Conservation (phyloP, 2,329 filamentous ascomycete species). For the Alternaria consortialis region DNA sequence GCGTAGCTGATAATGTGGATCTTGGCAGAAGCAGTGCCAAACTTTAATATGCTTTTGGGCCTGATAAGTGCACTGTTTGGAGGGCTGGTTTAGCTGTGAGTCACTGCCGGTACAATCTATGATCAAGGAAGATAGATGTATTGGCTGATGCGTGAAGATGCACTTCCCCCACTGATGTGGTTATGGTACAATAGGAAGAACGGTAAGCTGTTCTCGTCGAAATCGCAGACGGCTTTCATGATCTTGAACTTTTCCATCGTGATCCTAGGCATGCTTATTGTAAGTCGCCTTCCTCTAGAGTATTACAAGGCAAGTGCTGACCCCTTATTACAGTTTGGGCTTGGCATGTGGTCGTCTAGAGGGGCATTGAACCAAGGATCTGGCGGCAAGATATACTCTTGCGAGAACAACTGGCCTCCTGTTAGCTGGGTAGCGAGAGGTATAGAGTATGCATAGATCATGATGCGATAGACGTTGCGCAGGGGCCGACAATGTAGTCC, state of each 20-base stretch:
- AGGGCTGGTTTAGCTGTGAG: conserved; percentile 71
- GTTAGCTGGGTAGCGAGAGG: conserved; percentile 22
- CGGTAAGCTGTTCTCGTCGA: conserved; percentile 43
- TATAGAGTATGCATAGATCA: conserved; percentile 4
- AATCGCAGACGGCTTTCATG: conserved; percentile 56
- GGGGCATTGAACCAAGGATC: conserved; percentile 31
- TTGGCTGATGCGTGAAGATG: conserved; percentile 35
- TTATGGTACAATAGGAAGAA: conserved; percentile 57
- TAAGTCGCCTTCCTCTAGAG: conserved; percentile 18
- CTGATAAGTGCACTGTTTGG: conserved; percentile 69
- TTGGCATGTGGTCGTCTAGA: conserved; percentile 45
- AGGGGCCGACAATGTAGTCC: neutral
- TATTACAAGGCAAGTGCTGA: conserved; percentile 1
- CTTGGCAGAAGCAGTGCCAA: conserved; percentile 74
- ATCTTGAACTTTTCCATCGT: conserved; percentile 58
- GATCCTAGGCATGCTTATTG: conserved; percentile 40
- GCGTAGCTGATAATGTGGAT: conserved; percentile 71
- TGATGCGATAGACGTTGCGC: neutral
- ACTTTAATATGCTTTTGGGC: conserved; percentile 73
- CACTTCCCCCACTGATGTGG: conserved; percentile 58
- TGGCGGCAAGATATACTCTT: conserved; percentile 42
- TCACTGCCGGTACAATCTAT: conserved; percentile 20
- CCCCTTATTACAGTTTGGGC: conserved; percentile 27
- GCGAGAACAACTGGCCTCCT: conserved; percentile 42
- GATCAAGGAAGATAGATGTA: neutral